Base-by-base conservation (phyloP, 2,329 filamentous ascomycete genomes). In the Xylaria hypoxylon region DNA sequence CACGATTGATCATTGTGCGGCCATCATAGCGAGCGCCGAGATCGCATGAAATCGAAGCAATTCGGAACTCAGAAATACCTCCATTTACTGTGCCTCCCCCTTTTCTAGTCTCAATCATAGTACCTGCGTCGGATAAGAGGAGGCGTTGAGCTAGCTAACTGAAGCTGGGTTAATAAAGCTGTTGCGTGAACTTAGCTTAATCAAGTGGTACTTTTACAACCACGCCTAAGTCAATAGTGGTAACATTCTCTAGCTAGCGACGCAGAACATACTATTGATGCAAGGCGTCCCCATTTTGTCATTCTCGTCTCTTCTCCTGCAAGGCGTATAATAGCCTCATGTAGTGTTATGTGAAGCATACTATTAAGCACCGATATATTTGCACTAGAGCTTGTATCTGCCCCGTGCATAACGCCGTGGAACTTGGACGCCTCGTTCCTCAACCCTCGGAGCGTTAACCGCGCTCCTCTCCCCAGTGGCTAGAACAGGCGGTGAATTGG, bases 371-470 rank as follows among this genome's bases (percentile, higher is more conserved):
- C 33, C n/a, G 24, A 40, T 62, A 50, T 51, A 50, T 2, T 56
- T 28, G 50, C 31, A 47, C 44, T 28, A 31, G 31, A 22, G 31
- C 22, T 26, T 47, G 15, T 35, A 45, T 60, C 38, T 47, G 52
- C 35, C 19, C 44, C 42, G 38, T 52, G 61, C 65, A 64, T 67
- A 19, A 61, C 47, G 65, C 19, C 33, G 65, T 68, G 65, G 26
- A 58, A 68, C 65, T 62, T 40, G 57, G 57, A 35, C 33, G 47
- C 57, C 62, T 65, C 26, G 26, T 48, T 50, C 26, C 17, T 35
- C 35, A 26, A 38, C 22, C 31, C 31, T 24, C 33, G 26, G 17
- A n/a, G 22, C 24, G 28, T 56, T 17, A 42, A 26, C 33, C 31
- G 35, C 17, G 15, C 17, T 35, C 51, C 26, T 11, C 5, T 15